phyloP scores from a whole-genome alignment of 345 rosid species.

The Citrus hindsii region DNA sequence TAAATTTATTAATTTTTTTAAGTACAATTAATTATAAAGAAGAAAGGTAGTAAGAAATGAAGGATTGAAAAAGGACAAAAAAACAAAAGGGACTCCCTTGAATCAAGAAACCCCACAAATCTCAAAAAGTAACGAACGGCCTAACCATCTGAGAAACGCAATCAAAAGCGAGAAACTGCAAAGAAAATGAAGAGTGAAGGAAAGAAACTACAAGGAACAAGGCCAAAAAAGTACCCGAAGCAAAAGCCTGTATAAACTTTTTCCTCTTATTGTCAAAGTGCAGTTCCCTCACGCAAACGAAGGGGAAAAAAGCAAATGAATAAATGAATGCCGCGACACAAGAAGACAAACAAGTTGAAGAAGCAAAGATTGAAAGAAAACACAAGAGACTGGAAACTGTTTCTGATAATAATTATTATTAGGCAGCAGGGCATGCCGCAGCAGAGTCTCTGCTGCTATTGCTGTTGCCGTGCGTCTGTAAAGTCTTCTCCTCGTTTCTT shows the following conservation, averaged over 20 bases:
- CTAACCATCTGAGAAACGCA: constrained; percentile 6
- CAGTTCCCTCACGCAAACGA: constrained; percentile 22
- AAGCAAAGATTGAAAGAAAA: not conserved
- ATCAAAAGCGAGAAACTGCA: not conserved
- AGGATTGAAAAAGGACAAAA: not conserved
- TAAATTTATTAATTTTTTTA: not conserved
- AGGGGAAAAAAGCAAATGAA: not conserved
- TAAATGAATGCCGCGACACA: not conserved
- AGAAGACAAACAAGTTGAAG: not conserved
- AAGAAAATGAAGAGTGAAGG: constrained; percentile 12
- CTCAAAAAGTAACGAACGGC: not conserved
- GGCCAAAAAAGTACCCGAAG: not conserved
- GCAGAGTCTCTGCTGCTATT: not conserved
- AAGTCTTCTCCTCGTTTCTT: constrained; percentile 14
- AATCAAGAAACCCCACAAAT: not conserved
- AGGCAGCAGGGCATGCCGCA: not conserved
- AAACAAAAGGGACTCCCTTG: not conserved
- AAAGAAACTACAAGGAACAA: constrained; percentile 8
- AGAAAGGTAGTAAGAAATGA: not conserved
- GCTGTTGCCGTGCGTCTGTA: not conserved
- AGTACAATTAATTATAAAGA: not conserved
- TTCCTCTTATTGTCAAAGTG: constrained; percentile 9
- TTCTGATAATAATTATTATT: not conserved
- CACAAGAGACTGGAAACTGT: not conserved
- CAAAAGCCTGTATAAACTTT: not conserved